Evolutionary conservation across 2,329 filamentous ascomycete species (phyloP).

Genomic region (Neofusicoccum sp.): DNA sequence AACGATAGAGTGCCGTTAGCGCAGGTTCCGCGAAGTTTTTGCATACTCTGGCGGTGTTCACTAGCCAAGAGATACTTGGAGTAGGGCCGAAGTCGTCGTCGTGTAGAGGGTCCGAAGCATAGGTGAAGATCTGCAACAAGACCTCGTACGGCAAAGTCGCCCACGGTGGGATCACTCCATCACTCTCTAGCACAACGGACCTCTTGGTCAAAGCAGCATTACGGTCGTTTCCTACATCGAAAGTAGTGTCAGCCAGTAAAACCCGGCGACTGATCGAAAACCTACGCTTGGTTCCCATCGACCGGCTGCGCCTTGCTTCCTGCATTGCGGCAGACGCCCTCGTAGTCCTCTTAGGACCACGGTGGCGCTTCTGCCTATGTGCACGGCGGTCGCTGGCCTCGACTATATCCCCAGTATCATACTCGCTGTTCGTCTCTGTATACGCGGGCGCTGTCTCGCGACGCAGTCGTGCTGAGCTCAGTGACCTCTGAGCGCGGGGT

Average conservation of each 20-base stretch:
- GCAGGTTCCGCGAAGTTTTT: conserved; percentile 69
- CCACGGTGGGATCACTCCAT: conserved; percentile 54
- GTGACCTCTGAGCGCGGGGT: conserved; percentile 1
- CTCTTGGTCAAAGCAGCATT: not conserved
- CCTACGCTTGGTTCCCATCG: conserved; percentile 1
- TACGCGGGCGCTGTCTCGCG: conserved; percentile 9
- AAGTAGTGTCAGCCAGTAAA: conserved; percentile 8
- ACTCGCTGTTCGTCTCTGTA: conserved; percentile 1
- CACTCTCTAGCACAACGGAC: conserved; percentile 14
- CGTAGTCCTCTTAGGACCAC: not conserved
- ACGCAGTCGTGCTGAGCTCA: not conserved
- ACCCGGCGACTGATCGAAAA: not conserved
- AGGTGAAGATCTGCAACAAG: conserved; percentile 67
- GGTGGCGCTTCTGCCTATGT: not conserved
- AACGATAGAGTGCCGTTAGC: conserved; percentile 68
- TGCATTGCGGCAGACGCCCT: not conserved
- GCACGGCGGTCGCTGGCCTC: not conserved
- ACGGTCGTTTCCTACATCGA: not conserved
- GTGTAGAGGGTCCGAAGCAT: conserved; percentile 61
- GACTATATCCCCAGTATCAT: conserved; percentile 2
- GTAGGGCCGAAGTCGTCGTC: conserved; percentile 46
- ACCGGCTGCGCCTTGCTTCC: not conserved
- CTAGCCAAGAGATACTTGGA: conserved; percentile 59
- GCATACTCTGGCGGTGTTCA: conserved; percentile 60
- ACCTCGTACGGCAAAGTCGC: conserved; percentile 65